Evolutionary conservation across 257 asterid genomes (phyloP).

Genomic region (Knoxia roxburghii): DNA sequence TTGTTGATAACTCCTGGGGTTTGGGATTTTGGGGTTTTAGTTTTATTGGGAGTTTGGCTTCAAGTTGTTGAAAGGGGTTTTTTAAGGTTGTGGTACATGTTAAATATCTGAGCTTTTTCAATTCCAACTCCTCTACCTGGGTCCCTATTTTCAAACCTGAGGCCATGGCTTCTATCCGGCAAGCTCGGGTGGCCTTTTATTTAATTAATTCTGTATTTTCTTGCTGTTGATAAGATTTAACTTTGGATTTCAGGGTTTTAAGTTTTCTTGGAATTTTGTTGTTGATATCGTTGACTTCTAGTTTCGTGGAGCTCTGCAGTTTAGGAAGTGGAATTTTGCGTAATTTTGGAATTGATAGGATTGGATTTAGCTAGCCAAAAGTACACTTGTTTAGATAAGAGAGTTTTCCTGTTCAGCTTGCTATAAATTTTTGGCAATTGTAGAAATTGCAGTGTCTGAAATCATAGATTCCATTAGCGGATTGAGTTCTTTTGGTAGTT

Average conservation of each 20-base stretch:
- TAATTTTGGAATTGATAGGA: neutral
- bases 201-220: no score
- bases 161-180: no score
- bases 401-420: neutral
- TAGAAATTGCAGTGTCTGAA: neutral
- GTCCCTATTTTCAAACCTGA: no score
- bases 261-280: no score
- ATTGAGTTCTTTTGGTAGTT: neutral
- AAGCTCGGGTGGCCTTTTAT: no score
- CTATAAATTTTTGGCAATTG: neutral
- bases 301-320: neutral
- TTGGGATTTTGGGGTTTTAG: neutral
- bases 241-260: no score
- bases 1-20: neutral
- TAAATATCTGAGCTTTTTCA: neutral
- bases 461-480: neutral
- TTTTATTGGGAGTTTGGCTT: neutral
- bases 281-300: no score
- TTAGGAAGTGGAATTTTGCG: neutral
- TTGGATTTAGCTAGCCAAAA: neutral
- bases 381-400: neutral
- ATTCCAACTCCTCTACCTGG: no score
- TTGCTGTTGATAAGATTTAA: no score
- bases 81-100: no score
- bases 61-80: neutral